Evolutionary conservation across 306 rosid species (phyloP).

Genomic region (Rosa rugosa): DNA sequence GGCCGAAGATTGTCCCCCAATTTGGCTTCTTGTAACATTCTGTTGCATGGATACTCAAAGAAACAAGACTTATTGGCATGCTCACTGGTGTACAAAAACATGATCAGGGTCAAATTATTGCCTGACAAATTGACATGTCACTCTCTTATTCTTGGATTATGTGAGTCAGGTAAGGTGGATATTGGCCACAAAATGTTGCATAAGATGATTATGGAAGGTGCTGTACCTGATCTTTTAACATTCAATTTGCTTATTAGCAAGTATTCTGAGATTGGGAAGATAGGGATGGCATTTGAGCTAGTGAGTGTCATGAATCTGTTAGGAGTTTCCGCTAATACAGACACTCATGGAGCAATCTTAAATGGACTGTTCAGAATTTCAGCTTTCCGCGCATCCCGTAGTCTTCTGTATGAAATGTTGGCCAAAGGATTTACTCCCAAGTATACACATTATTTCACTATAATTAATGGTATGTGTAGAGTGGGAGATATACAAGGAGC

Average conservation of each 20-base stretch:
- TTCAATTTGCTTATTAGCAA: constrained; percentile 59
- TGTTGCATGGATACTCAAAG: constrained; percentile 70
- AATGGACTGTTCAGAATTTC: constrained; percentile 50
- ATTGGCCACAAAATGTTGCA: constrained; percentile 62
- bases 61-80: constrained; percentile 39
- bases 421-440: constrained; percentile 59
- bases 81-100: constrained; percentile 39
- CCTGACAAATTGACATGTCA: constrained; percentile 63
- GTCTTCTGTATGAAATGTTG: constrained; percentile 52
- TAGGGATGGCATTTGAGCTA: constrained; percentile 50
- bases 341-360: constrained; percentile 50
- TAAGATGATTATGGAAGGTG: constrained; percentile 48
- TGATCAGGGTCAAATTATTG: constrained; percentile 40
- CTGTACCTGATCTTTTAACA: constrained; percentile 45
- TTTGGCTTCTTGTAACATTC: constrained; percentile 66
- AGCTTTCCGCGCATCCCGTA: constrained; percentile 45
- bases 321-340: constrained; percentile 41
- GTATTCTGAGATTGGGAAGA: constrained; percentile 53
- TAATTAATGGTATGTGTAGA: constrained; percentile 73
- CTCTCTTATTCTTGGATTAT: constrained; percentile 64
- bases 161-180: constrained; percentile 52
- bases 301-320: constrained; percentile 43
- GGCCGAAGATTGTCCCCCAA: constrained; percentile 42
- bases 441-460: constrained; percentile 49
- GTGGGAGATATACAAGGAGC: constrained; percentile 68